A percentile compares a stretch with the other conserved stretches of the same genome.
Conservation (phyloP, 2,329 filamentous ascomycete genomes). For the Talaromyces sp. region DNA sequence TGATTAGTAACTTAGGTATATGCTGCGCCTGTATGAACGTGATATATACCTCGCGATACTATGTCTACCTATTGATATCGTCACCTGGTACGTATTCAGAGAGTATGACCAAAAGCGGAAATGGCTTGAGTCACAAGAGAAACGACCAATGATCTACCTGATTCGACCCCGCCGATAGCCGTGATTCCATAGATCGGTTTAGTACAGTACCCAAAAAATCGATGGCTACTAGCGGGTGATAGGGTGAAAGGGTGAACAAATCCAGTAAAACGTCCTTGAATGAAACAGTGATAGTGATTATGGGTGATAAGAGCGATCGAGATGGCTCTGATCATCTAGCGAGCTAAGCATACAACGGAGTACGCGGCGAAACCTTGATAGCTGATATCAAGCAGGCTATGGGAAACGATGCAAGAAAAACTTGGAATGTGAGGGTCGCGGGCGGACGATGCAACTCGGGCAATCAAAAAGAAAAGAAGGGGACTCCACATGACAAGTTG, state of each 20-base stretch:
- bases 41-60: not conserved
- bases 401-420: constrained; percentile 4
- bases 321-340: not conserved
- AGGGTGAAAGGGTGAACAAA: not conserved
- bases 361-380: not conserved
- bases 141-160: not conserved
- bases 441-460: constrained; percentile 10
- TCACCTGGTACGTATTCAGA: constrained; percentile 5
- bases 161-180: not conserved
- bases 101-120: constrained; percentile 1
- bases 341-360: not conserved
- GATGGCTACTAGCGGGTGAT: constrained; percentile 4
- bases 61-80: not conserved
- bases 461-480: not conserved
- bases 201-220: too few species aligned
- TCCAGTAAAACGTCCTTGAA: not conserved
- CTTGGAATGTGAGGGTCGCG: constrained; percentile 18
- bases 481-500: constrained; percentile 12
- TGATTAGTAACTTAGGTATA: not conserved
- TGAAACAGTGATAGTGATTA: constrained; percentile 3
- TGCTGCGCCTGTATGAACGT: not conserved
- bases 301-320: not conserved
- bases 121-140: constrained; percentile 10
- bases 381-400: not conserved
- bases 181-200: not conserved